Conservation (phyloP, 768 basidiomycete genomes). For the Crucibulum laeve region DNA sequence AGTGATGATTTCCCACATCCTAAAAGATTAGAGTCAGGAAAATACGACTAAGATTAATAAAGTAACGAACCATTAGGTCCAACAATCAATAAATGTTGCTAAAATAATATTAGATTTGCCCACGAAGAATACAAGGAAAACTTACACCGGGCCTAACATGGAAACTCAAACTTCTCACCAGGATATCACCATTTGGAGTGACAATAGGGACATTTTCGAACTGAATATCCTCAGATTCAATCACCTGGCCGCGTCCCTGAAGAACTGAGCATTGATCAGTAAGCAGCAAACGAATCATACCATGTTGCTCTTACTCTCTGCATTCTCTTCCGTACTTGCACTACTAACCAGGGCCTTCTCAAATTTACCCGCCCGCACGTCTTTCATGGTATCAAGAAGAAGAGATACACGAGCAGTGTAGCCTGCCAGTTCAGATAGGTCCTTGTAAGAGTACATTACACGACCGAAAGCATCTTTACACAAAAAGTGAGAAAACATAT, state of each 20-base stretch:
- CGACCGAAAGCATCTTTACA: constrained; percentile 86
- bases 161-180: constrained; percentile 83
- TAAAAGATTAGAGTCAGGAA: constrained; percentile 17
- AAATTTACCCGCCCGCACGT: constrained; percentile 78
- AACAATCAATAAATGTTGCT: constrained; percentile 91
- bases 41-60: neutral
- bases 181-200: constrained; percentile 92
- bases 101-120: constrained; percentile 10
- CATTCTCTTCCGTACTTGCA: constrained; percentile 69
- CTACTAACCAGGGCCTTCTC: constrained; percentile 84
- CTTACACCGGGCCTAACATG: constrained; percentile 81
- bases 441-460: constrained; percentile 97
- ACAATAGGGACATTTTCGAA: constrained; percentile 95
- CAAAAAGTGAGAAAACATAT: constrained; percentile 2
- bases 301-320: constrained; percentile 48
- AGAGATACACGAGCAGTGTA: constrained; percentile 90
- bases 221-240: constrained; percentile 84
- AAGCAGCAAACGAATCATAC: neutral
- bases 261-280: constrained; percentile 55
- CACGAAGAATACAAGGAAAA: constrained; percentile 5
- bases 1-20: constrained; percentile 88
- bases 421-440: constrained; percentile 91
- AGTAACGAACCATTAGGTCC: constrained; percentile 77
- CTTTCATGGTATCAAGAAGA: constrained; percentile 87
- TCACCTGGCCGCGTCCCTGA: constrained; percentile 69